These are phyloP conservation scores for Hyaloperonospora arabidopsidis DNA, from an alignment of 352 stramenopile species.

Conservation along the genomic window DNA sequence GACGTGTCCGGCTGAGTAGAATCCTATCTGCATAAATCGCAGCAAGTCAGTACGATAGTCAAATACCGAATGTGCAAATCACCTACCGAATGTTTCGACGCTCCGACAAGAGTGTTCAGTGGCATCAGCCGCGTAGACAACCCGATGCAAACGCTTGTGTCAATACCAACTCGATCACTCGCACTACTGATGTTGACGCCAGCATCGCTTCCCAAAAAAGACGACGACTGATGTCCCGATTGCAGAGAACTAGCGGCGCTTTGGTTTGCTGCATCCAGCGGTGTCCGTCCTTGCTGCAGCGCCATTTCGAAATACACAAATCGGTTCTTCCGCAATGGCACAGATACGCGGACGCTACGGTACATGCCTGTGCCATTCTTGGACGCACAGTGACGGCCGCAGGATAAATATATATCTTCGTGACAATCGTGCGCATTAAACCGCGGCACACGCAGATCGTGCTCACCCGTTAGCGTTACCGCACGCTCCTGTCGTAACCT, in stretches of 20 bases:
- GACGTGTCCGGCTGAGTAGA: conserved; percentile 75
- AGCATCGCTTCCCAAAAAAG: background rate
- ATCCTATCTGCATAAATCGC: conserved; percentile 47
- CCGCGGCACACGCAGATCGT: conserved; percentile 44
- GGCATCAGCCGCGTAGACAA: conserved; percentile 68
- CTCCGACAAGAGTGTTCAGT: conserved; percentile 73
- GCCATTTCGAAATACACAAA: conserved; percentile 86
- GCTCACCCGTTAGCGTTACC: conserved; percentile 57
- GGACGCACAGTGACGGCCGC: conserved; percentile 69
- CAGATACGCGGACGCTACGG: conserved; percentile 59
- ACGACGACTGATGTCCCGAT: conserved; percentile 6
- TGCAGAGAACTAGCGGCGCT: conserved; percentile 12
- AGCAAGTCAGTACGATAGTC: conserved; percentile 2
- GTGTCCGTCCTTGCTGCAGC: conserved; percentile 40
- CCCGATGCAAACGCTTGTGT: conserved; percentile 73
- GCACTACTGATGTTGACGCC: conserved; percentile 1
- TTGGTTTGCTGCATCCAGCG: conserved; percentile 17
- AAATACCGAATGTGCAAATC: background rate
- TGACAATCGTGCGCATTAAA: conserved; percentile 80
- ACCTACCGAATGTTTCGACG: conserved; percentile 69
- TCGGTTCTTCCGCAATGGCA: conserved; percentile 54
- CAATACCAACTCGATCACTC: conserved; percentile 23
- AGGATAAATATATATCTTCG: conserved; percentile 82
- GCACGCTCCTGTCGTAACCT: conserved; percentile 65
- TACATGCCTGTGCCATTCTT: conserved; percentile 73